Percentiles rank a stretch among this genome's conserved stretches.
phyloP scores from a whole-genome alignment of 23 red algal genomes.

The Gracilaria domingensis region DNA sequence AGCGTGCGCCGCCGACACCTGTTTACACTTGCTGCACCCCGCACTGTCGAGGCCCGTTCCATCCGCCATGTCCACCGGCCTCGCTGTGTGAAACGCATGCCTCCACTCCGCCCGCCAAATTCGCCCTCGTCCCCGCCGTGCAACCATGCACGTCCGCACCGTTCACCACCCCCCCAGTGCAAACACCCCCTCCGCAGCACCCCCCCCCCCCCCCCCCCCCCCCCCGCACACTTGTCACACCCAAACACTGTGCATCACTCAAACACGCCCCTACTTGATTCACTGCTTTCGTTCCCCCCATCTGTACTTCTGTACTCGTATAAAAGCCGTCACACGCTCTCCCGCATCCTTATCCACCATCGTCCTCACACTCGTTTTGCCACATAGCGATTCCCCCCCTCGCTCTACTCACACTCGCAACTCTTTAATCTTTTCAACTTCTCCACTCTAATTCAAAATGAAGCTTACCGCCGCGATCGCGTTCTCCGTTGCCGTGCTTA shows the following conservation, averaged over 20 bases:
- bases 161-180: not conserved
- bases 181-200: not conserved
- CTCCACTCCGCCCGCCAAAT: constrained; percentile 8
- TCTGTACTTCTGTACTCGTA: not conserved
- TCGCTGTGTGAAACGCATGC: constrained; percentile 20
- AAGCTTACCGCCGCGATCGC: constrained; percentile 46
- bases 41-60: not conserved
- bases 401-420: not conserved
- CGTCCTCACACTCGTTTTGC: not conserved
- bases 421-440: not conserved
- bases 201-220: not conserved
- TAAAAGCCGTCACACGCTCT: constrained; percentile 20
- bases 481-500: constrained; percentile 6
- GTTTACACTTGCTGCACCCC: not conserved
- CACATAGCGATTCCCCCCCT: not conserved
- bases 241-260: constrained; percentile 16
- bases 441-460: not conserved
- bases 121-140: not conserved
- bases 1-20: not conserved
- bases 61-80: not conserved
- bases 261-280: not conserved
- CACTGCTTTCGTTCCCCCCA: not conserved
- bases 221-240: not conserved
- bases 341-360: not conserved
- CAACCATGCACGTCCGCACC: not conserved